These are phyloP conservation scores for Poa pratensis DNA, from an alignment of 176 grass and related monocot species.

Conservation along the genomic window DNA sequence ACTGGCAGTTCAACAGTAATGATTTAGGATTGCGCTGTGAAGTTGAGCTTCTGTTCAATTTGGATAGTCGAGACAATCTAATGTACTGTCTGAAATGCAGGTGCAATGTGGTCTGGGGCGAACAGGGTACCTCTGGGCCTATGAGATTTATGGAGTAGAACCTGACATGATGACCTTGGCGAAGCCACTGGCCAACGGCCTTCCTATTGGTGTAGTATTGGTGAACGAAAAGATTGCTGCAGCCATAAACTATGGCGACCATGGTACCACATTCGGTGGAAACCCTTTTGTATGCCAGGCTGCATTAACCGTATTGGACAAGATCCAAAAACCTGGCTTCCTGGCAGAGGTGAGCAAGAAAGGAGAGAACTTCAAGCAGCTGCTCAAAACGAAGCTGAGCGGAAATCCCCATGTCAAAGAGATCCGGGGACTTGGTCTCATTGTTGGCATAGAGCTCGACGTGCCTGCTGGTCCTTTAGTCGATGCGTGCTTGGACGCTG, in stretches of 20 bases:
- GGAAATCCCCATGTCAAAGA: slow-evolving; percentile 71
- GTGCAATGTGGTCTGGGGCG: slow-evolving; percentile 88
- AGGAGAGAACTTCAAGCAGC: slow-evolving; percentile 71
- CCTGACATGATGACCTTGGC: slow-evolving; percentile 92
- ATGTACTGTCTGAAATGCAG: slow-evolving; percentile 37
- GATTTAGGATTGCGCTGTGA: background rate
- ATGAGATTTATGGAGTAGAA: slow-evolving; percentile 59
- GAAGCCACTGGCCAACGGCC: slow-evolving; percentile 77
- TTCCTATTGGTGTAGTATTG: slow-evolving; percentile 71
- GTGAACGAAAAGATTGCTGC: slow-evolving; percentile 70
- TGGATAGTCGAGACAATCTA: background rate
- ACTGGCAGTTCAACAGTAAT: background rate
- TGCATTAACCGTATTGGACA: slow-evolving; percentile 68
- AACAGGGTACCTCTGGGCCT: slow-evolving; percentile 80
- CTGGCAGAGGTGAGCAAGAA: slow-evolving; percentile 62
- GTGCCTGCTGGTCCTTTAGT: slow-evolving; percentile 61
- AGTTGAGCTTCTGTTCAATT: background rate
- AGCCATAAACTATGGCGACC: slow-evolving; percentile 70
- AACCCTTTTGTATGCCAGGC: slow-evolving; percentile 66
- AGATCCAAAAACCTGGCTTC: slow-evolving; percentile 71
- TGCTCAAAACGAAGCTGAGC: slow-evolving; percentile 62
- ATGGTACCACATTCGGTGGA: slow-evolving; percentile 80
- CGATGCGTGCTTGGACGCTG: slow-evolving; percentile 62
- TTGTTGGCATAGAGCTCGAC: slow-evolving; percentile 78
- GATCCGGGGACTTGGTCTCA: slow-evolving; percentile 71